Conservation (phyloP, 345 rosid genomes). For the Populus deltoides region DNA sequence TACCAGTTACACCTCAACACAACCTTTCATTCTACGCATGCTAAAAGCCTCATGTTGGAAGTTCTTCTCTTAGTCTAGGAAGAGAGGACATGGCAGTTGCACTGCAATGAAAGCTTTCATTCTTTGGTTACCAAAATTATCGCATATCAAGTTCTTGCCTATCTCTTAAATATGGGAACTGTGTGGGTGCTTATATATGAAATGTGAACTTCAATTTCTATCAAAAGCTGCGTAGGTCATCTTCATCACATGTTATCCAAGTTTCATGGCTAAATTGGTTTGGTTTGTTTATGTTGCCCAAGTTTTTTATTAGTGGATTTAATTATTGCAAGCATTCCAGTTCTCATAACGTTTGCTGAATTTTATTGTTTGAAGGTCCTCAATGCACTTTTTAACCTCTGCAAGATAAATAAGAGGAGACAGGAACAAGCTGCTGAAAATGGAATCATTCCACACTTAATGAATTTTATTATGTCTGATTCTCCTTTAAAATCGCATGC, state of each 20-base stretch:
- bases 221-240: neutral
- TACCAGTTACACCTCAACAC: neutral
- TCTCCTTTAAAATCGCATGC: slow-evolving; percentile 83
- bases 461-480: slow-evolving; percentile 74
- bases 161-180: neutral
- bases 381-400: slow-evolving; percentile 86
- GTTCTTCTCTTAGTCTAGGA: neutral
- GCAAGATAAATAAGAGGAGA: slow-evolving; percentile 98
- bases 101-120: neutral
- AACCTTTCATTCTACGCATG: neutral
- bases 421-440: slow-evolving; percentile 99
- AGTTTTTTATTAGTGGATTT: neutral
- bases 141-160: neutral
- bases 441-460: slow-evolving; percentile 96
- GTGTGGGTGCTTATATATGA: neutral
- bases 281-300: neutral
- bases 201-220: neutral
- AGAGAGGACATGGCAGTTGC: neutral
- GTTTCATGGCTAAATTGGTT: neutral
- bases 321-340: neutral
- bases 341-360: slow-evolving; percentile 1
- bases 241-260: neutral
- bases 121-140: neutral
- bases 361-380: slow-evolving; percentile 63
- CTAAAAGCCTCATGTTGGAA: neutral